A percentile compares a stretch with the other conserved stretches of the same genome.
Conservation (phyloP, 352 stramenopile species). For the Phytophthora pseudosyringae region DNA sequence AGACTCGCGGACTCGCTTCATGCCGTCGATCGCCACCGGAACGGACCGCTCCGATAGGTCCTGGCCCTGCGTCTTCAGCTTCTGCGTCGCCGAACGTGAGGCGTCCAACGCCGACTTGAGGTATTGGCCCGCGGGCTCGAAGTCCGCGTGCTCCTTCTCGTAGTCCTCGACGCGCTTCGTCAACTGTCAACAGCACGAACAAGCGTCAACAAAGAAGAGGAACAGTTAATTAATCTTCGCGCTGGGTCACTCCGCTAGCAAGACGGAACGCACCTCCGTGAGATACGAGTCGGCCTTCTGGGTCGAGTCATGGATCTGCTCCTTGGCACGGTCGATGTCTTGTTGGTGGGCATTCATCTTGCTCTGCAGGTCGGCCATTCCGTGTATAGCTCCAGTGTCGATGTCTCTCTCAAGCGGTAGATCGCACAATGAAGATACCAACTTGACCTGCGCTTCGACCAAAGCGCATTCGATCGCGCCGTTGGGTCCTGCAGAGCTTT, state of each 20-base stretch:
- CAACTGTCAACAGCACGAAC: slow-evolving; percentile 35
- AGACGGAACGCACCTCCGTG: slow-evolving; percentile 34
- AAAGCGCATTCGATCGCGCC: background rate
- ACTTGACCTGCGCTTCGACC: too few relatives aligned
- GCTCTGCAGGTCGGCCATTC: slow-evolving; percentile 34
- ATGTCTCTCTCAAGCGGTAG: slow-evolving; percentile 24
- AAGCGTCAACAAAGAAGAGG: background rate
- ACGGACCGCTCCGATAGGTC: slow-evolving; percentile 53
- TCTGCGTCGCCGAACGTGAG: slow-evolving; percentile 41
- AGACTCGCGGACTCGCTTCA: slow-evolving; percentile 48
- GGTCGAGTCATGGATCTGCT: slow-evolving; percentile 56
- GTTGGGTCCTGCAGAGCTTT: slow-evolving; percentile 27
- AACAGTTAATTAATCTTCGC: background rate
- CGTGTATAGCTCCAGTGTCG: slow-evolving; percentile 6
- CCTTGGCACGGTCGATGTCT: slow-evolving; percentile 54
- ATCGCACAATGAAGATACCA: slow-evolving; percentile 30
- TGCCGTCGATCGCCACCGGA: slow-evolving; percentile 49
- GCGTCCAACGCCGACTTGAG: slow-evolving; percentile 47
- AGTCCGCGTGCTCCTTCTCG: slow-evolving; percentile 51
- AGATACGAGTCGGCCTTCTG: slow-evolving; percentile 67
- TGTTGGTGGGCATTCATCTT: slow-evolving; percentile 51
- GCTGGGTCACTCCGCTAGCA: background rate
- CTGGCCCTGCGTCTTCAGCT: slow-evolving; percentile 44
- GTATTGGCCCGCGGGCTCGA: slow-evolving; percentile 53
- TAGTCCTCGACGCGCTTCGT: slow-evolving; percentile 67